These are phyloP conservation scores for Fusarium penzigii DNA, from an alignment of 2,329 filamentous ascomycete genomes.

Conservation along the genomic window DNA sequence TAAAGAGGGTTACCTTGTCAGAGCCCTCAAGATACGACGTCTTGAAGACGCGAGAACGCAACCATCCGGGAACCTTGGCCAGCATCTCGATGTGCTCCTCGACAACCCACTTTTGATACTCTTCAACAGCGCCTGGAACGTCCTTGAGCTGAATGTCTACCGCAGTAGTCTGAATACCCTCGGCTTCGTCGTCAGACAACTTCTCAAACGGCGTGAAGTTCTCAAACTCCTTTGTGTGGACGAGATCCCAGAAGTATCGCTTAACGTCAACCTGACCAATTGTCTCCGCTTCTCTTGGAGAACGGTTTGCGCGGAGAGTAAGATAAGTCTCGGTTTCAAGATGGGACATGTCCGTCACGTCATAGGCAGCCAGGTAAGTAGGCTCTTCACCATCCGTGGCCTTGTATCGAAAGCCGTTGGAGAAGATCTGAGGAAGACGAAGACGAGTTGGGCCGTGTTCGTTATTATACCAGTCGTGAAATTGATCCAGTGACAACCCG, in stretches of 20 bases:
- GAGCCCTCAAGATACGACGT: constrained; percentile 63
- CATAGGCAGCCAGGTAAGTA: constrained; percentile 78
- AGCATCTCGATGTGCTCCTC: constrained; percentile 75
- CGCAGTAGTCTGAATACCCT: constrained; percentile 62
- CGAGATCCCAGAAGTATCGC: constrained; percentile 69
- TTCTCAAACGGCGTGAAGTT: constrained; percentile 62
- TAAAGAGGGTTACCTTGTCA: constrained; percentile 56
- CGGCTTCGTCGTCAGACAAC: constrained; percentile 57
- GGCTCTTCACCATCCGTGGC: constrained; percentile 64
- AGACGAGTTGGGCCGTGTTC: constrained; percentile 84
- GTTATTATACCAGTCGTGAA: constrained; percentile 94
- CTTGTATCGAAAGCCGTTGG: constrained; percentile 77
- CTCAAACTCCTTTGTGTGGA: constrained; percentile 55
- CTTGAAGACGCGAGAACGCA: constrained; percentile 69
- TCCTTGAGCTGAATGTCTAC: constrained; percentile 59
- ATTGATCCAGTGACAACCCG: constrained; percentile 65
- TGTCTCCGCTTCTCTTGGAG: constrained; percentile 52
- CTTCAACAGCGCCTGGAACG: constrained; percentile 50
- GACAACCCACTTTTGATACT: constrained; percentile 68
- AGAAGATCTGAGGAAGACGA: constrained; percentile 70
- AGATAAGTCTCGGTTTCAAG: constrained; percentile 72
- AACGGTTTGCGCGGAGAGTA: constrained; percentile 59
- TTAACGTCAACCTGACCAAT: constrained; percentile 64
- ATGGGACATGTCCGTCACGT: constrained; percentile 72
- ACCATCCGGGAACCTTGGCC: constrained; percentile 75